Conservation (phyloP, 1,284 basidiomycete species). For the Apiotrichum sp. region DNA sequence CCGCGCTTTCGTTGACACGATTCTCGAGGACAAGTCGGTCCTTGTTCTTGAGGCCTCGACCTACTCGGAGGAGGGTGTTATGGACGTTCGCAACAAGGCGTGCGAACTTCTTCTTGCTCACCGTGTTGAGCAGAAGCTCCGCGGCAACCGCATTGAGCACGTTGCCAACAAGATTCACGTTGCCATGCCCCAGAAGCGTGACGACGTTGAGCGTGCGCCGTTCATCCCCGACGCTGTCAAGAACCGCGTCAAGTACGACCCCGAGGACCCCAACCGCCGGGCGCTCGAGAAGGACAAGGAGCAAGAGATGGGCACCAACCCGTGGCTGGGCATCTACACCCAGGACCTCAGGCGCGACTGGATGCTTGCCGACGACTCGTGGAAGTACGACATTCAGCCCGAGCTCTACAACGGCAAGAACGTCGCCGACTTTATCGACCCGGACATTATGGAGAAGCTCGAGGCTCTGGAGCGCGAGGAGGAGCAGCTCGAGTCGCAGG, state of each 20-base stretch:
- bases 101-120: constrained; percentile 89
- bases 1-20: constrained; percentile 73
- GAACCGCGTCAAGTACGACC: constrained; percentile 73
- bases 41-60: constrained; percentile 77
- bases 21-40: constrained; percentile 66
- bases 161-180: constrained; percentile 92
- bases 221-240: constrained; percentile 79
- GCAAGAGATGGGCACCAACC: constrained; percentile 57
- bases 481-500: constrained; percentile 84
- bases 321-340: constrained; percentile 82
- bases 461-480: constrained; percentile 97
- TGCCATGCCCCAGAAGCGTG: constrained; percentile 76
- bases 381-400: constrained; percentile 94
- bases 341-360: constrained; percentile 80
- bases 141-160: constrained; percentile 84
- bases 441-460: constrained; percentile 94
- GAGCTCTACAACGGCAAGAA: constrained; percentile 99
- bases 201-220: constrained; percentile 73
- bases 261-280: constrained; percentile 67
- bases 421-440: constrained; percentile 96
- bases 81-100: constrained; percentile 85
- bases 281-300: constrained; percentile 73
- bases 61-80: constrained; percentile 90
- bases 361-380: constrained; percentile 79
- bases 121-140: constrained; percentile 85